These are phyloP conservation scores for Sporothrix variecibatus DNA, from an alignment of 2,329 filamentous ascomycete genomes.

Conservation along the genomic window DNA sequence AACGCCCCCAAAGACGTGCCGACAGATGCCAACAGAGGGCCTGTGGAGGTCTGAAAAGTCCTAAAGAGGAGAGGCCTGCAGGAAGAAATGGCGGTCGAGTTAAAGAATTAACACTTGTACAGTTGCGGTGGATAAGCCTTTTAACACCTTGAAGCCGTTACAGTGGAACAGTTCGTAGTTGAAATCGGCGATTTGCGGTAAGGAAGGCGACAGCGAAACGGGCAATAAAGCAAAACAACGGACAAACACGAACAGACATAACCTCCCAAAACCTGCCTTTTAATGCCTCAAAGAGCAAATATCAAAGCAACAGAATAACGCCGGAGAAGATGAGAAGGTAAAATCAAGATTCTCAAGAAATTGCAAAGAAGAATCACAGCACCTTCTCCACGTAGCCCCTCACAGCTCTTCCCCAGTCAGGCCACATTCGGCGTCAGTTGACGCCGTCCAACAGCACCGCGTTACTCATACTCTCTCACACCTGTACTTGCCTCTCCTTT, in stretches of 20 bases:
- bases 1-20: not conserved
- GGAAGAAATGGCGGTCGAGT: not conserved
- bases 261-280: not conserved
- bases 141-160: not conserved
- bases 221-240: not conserved
- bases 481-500: not conserved
- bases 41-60: not conserved
- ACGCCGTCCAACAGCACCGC: not conserved
- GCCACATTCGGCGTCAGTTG: not conserved
- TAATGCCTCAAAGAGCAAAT: not conserved
- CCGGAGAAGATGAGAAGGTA: not conserved
- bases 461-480: not conserved
- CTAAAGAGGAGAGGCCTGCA: not conserved
- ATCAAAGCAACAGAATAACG: not conserved
- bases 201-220: not conserved
- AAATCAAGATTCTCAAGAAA: not conserved
- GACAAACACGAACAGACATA: not conserved
- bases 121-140: not conserved
- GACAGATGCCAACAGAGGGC: not conserved
- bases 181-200: not conserved
- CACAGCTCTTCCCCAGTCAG: not conserved
- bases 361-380: not conserved
- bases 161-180: not conserved
- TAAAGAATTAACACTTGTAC: not conserved
- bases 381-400: not conserved